Percentiles rank a stretch among this genome's conserved stretches.
These are phyloP conservation scores for Hypoxylon sp. DNA, from an alignment of 2,329 filamentous ascomycete genomes.

Conservation along the genomic window DNA sequence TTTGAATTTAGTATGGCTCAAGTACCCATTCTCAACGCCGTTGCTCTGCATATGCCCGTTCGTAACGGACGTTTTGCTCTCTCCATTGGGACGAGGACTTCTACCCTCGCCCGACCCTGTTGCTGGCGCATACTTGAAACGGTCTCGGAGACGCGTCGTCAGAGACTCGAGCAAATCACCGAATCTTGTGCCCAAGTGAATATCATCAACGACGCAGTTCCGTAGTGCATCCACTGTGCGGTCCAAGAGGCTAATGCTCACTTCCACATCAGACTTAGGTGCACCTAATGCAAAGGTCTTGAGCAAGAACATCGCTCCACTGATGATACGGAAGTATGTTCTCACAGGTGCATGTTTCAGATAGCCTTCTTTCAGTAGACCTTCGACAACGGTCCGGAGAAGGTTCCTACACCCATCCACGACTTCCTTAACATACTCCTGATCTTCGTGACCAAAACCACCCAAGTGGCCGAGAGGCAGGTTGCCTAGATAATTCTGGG, in stretches of 20 bases:
- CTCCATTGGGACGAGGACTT: conserved; percentile 56
- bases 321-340: conserved; percentile 89
- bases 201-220: conserved; percentile 85
- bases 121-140: conserved; percentile 76
- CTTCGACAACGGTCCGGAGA: conserved; percentile 81
- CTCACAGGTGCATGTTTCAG: conserved; percentile 86
- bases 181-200: conserved; percentile 86
- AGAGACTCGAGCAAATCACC: conserved; percentile 85
- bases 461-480: conserved; percentile 74
- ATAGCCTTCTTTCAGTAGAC: conserved; percentile 78
- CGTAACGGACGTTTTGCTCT: conserved; percentile 42
- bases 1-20: conserved; percentile 47
- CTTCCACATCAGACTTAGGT: conserved; percentile 80
- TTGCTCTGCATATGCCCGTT: conserved; percentile 51
- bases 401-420: conserved; percentile 83
- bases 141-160: conserved; percentile 78
- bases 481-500: conserved; percentile 74
- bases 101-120: conserved; percentile 58
- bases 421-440: conserved; percentile 81
- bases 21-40: conserved; percentile 47
- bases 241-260: conserved; percentile 81
- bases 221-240: conserved; percentile 79
- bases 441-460: conserved; percentile 74
- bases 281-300: conserved; percentile 88
- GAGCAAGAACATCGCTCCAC: conserved; percentile 85